These are phyloP conservation scores for Euclidium syriacum DNA, from an alignment of 345 rosid species.

Conservation along the genomic window DNA sequence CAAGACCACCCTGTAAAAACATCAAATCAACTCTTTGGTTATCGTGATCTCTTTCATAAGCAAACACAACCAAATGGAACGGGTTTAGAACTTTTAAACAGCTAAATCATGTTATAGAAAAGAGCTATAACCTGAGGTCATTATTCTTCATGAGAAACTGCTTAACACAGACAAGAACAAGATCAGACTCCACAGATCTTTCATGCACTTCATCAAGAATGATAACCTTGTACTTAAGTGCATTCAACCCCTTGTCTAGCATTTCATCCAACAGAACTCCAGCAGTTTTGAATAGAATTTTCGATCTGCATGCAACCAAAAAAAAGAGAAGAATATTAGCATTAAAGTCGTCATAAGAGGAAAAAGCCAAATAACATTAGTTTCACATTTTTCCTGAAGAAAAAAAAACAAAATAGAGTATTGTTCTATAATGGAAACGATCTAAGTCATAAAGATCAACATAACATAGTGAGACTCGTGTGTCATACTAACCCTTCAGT, in stretches of 20 bases:
- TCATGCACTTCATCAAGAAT: slow-evolving; percentile 99
- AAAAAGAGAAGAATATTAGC: not conserved
- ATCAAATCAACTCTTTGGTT: not conserved
- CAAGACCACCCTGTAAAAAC: slow-evolving; percentile 66
- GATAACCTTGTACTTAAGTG: slow-evolving; percentile 83
- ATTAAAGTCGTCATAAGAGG: not conserved
- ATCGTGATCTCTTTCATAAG: not conserved
- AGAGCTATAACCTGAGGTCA: slow-evolving; percentile 54
- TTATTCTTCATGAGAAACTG: slow-evolving; percentile 74
- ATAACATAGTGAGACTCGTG: not conserved
- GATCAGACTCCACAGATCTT: slow-evolving; percentile 95
- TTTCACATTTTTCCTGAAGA: not conserved
- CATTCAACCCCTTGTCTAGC: slow-evolving; percentile 73
- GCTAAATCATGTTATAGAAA: not conserved
- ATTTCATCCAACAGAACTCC: slow-evolving; percentile 93
- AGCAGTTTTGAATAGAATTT: slow-evolving; percentile 89
- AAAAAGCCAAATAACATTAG: not conserved
- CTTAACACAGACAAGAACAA: slow-evolving; percentile 83
- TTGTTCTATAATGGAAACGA: not conserved
- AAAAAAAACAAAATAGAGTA: not conserved
- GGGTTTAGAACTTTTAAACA: not conserved
- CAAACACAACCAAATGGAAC: not conserved
- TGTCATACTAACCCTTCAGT: slow-evolving; percentile 44
- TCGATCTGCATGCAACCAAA: slow-evolving; percentile 48
- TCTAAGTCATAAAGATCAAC: not conserved